Percentiles rank a stretch among this genome's conserved stretches.
These are phyloP conservation scores for Pseudozyma thailandica DNA, from an alignment of 1,284 basidiomycete species.

Conservation along the genomic window DNA sequence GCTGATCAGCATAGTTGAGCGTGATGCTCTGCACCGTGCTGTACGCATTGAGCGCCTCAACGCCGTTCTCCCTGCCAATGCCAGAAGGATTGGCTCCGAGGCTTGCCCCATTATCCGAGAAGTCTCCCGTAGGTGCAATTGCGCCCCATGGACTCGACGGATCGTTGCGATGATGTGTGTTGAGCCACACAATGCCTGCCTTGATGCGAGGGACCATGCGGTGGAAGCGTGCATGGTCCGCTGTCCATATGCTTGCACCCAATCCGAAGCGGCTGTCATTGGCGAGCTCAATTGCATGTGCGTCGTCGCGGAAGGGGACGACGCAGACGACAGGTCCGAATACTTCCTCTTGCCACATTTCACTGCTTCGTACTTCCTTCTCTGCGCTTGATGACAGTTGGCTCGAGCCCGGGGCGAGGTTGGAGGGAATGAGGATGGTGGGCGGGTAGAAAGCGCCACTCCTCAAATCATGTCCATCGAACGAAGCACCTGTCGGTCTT, in stretches of 20 bases:
- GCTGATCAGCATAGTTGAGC: constrained; percentile 25
- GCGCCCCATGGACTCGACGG: constrained; percentile 84
- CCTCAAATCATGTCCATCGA: constrained; percentile 78
- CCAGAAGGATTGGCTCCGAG: constrained; percentile 21
- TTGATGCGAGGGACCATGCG: constrained; percentile 13
- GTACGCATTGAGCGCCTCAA: constrained; percentile 37
- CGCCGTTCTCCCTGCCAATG: constrained; percentile 38
- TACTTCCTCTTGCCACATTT: constrained; percentile 81
- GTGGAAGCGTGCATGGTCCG: constrained; percentile 67
- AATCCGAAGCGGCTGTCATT: constrained; percentile 81
- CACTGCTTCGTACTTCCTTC: constrained; percentile 3
- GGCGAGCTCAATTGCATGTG: constrained; percentile 76
- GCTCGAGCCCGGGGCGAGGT: neutral
- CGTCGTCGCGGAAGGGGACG: constrained; percentile 70
- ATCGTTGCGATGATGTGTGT: constrained; percentile 73
- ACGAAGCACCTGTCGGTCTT: constrained; percentile 73
- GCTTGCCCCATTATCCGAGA: constrained; percentile 2
- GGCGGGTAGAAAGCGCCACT: constrained; percentile 79
- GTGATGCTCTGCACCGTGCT: constrained; percentile 26
- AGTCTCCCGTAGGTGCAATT: constrained; percentile 7
- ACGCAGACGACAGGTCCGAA: constrained; percentile 80
- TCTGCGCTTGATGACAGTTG: constrained; percentile 49
- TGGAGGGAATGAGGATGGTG: constrained; percentile 74
- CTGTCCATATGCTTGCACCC: constrained; percentile 83
- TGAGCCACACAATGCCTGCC: constrained; percentile 81